Conservation (phyloP, 2,329 filamentous ascomycete genomes). For the Colletotrichum orchidophilum region DNA sequence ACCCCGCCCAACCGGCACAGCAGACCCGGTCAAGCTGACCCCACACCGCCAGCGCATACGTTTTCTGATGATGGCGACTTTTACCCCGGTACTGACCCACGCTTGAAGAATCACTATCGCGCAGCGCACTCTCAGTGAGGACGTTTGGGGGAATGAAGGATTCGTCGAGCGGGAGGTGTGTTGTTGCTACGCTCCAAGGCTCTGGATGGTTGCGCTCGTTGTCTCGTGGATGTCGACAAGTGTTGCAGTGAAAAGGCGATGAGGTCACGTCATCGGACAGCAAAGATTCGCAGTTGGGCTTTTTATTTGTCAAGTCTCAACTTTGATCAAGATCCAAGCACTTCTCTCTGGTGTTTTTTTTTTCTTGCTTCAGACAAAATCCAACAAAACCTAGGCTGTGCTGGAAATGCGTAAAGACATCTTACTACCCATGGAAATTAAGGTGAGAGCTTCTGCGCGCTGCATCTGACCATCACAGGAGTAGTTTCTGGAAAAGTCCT, state of each 20-base stretch:
- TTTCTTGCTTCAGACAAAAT: no score
- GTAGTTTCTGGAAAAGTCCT: no score
- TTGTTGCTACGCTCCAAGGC: neutral
- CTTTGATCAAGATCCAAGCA: neutral
- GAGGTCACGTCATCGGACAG: neutral
- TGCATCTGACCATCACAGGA: no score
- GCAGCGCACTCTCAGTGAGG: neutral
- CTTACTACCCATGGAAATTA: neutral
- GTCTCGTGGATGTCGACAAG: neutral
- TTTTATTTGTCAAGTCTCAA: neutral
- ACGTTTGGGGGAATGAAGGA: neutral
- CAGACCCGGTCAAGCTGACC: neutral
- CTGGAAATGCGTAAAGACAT: neutral
- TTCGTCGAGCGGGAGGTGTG: neutral
- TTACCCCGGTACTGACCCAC: slow-evolving; percentile 8
- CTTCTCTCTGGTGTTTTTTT: neutral
- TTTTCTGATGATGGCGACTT: slow-evolving; percentile 24
- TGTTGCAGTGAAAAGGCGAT: neutral
- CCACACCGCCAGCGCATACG: slow-evolving; percentile 13
- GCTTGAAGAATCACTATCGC: neutral
- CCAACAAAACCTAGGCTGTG: neutral
- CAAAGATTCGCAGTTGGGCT: neutral
- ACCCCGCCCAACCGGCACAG: slow-evolving; percentile 2
- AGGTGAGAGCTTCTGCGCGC: neutral
- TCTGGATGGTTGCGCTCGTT: neutral